Evolutionary conservation across 805 yeast genomes (phyloP).

Genomic region (Wickerhamomyces subpelliculosus): DNA sequence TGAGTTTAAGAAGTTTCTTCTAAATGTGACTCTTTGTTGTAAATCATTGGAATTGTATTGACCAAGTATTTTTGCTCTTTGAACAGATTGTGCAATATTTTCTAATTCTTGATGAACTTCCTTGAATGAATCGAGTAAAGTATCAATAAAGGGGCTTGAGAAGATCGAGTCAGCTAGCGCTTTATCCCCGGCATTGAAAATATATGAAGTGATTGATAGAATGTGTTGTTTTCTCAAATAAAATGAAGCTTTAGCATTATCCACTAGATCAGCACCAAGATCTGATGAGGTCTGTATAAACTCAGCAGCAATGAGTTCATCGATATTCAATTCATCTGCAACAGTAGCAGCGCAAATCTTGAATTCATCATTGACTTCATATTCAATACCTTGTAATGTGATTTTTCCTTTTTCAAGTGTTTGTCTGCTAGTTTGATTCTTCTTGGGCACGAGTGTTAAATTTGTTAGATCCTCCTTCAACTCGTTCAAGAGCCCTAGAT

Average conservation of each 20-base stretch:
- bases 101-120: constrained; percentile 50
- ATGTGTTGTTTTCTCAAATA: constrained; percentile 66
- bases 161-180: constrained; percentile 17
- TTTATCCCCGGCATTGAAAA: constrained; percentile 24
- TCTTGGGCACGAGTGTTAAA: constrained; percentile 35
- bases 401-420: constrained; percentile 39
- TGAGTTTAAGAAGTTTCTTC: constrained; percentile 53
- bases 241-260: constrained; percentile 61
- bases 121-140: constrained; percentile 47
- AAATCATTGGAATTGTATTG: constrained; percentile 36
- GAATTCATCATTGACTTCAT: constrained; percentile 59
- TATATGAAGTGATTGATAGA: constrained; percentile 53
- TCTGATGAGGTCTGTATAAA: constrained; percentile 44
- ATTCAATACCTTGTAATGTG: constrained; percentile 47
- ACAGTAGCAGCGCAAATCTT: constrained; percentile 49
- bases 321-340: constrained; percentile 63
- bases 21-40: constrained; percentile 43
- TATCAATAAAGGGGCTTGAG: constrained; percentile 27
- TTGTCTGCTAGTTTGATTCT: constrained; percentile 40
- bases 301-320: constrained; percentile 73
- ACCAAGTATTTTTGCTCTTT: constrained; percentile 49
- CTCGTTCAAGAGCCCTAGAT: constrained; percentile 19
- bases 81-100: constrained; percentile 44
- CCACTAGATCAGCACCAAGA: constrained; percentile 42
- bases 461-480: constrained; percentile 39